Evolutionary conservation across 1,284 basidiomycete genomes (phyloP), one percentile per base, ranked within the genome.

Genomic region (Leucoagaricus sp.): DNA sequence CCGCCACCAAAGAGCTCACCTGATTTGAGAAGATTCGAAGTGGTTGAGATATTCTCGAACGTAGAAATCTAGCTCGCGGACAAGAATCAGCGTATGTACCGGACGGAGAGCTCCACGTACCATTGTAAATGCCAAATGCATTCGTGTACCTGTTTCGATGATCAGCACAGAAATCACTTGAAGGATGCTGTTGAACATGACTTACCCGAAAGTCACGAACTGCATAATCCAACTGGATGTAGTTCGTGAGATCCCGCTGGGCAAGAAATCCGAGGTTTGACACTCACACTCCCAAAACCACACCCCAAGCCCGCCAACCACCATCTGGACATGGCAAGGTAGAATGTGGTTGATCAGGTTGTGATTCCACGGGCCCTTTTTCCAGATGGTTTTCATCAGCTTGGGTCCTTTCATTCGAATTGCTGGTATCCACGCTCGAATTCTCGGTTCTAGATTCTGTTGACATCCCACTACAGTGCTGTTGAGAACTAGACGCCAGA

Each of bases 111-210:
- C 8, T 19, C 53, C 42, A 38, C 64, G 31, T 40, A 73, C 75
- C 74, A 51, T 75, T 75, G 58, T 75, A 76, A 23, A 75, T 73
- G 0, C 73, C 75, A 61, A 72, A 73, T 1, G 72, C 68, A 59
- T 74, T 74, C 2, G 70, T 72, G 55, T 76, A 75, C 9, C 74
- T 75, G 51, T 33, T 25, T 12, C 25, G 41, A 13, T 48, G 12
- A 55, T 40, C 9, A n/a, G 33, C 54, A 15, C 13, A 46, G 51
- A 5, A 17, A 33, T 25, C 49, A 33, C 26, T 42, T 19, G 36
- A 41, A n/a, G 17, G 25, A n/a, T 10, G 13, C 8, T n/a, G 4
- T 36, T 34, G 47, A 21, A n/a, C 21, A 28, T 13, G 50, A 58
- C 64, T 28, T 53, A 75, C 74, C 75, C 74, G 59, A 75, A 74